phyloP scores from a whole-genome alignment of 768 basidiomycete genomes.

The Neoboletus magnificus region DNA sequence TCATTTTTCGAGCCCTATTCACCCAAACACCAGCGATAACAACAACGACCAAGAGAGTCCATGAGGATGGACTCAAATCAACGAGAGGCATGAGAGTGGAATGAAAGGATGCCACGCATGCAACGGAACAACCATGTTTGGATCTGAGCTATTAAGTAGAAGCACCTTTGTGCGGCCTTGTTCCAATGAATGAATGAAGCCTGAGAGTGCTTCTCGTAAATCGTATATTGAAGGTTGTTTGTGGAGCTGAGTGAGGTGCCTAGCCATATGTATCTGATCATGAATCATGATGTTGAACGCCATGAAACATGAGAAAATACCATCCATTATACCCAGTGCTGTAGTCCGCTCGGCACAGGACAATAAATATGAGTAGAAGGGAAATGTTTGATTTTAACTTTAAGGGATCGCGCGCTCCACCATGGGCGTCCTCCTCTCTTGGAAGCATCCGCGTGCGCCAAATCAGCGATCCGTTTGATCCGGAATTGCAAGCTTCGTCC shows the following conservation, averaged over 20 bases:
- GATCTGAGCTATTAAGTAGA: not conserved
- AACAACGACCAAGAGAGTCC: not conserved
- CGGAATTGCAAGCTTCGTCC: too few relatives aligned
- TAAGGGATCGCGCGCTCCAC: not conserved
- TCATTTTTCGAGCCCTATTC: not conserved
- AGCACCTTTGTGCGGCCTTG: not conserved
- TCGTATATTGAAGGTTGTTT: not conserved
- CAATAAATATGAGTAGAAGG: not conserved
- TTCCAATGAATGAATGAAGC: not conserved
- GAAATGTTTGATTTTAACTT: not conserved
- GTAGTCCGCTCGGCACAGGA: not conserved
- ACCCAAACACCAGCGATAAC: not conserved
- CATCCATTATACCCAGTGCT: not conserved
- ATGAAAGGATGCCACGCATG: not conserved
- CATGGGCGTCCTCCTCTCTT: too few relatives aligned
- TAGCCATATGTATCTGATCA: too few relatives aligned
- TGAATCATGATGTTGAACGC: too few relatives aligned
- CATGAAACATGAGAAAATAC: slow-evolving; percentile 18
- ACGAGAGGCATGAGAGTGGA: not conserved
- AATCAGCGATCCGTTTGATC: too few relatives aligned
- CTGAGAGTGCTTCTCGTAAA: not conserved
- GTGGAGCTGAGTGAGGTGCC: not conserved
- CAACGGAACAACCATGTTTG: not conserved
- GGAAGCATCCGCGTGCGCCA: too few relatives aligned
- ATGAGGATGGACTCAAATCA: not conserved